Conservation (phyloP, 768 basidiomycete species). For the Auriscalpium orientale region DNA sequence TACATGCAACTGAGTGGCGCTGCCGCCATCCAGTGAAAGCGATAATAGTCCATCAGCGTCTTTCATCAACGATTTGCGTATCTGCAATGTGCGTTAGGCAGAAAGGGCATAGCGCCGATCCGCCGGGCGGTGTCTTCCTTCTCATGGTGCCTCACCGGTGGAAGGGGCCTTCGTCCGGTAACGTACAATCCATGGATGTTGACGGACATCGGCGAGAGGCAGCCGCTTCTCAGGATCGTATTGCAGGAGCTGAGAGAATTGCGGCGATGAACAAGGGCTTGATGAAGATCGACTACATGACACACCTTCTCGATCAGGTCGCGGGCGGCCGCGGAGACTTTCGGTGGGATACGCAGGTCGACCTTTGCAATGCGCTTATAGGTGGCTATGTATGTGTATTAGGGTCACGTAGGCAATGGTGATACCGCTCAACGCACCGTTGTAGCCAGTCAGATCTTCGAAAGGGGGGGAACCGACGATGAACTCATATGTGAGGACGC, state of each 20-base stretch:
- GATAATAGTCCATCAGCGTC: background rate
- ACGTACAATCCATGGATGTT: slow-evolving; percentile 35
- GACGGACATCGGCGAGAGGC: slow-evolving; percentile 34
- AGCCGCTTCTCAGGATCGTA: slow-evolving; percentile 37
- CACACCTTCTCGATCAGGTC: slow-evolving; percentile 38
- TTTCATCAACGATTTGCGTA: background rate
- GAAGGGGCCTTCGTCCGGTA: slow-evolving; percentile 14
- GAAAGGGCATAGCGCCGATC: background rate
- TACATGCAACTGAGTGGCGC: no score
- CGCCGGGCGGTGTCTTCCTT: background rate
- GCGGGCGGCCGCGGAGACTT: slow-evolving; percentile 35
- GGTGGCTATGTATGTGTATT: slow-evolving; percentile 48
- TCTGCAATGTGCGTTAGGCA: background rate
- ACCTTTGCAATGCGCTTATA: slow-evolving; percentile 85
- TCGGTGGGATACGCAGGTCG: slow-evolving; percentile 49
- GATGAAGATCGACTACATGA: background rate
- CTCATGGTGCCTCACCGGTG: background rate
- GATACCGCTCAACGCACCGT: slow-evolving; percentile 42
- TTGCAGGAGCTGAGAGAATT: slow-evolving; percentile 62
- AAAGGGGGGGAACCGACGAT: slow-evolving; percentile 79
- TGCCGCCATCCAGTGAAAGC: no score
- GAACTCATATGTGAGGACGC: slow-evolving; percentile 96
- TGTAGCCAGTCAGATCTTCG: slow-evolving; percentile 73
- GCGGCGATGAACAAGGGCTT: background rate
- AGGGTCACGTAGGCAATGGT: slow-evolving; percentile 6